Evolutionary conservation across 805 yeast genomes (phyloP).

Genomic region (Tetrapisispora arboricola): DNA sequence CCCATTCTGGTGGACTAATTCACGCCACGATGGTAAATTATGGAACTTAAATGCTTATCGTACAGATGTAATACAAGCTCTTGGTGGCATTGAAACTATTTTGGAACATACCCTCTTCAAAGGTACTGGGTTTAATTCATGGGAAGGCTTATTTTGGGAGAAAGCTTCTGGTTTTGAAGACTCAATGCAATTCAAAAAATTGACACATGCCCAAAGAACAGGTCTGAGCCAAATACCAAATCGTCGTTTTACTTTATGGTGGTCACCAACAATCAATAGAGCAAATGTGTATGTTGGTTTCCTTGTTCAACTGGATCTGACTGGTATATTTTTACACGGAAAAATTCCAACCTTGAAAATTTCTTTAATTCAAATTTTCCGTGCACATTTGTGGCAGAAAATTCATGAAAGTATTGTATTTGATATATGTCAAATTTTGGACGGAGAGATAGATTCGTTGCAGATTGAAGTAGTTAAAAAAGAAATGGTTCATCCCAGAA

Average conservation of each 20-base stretch:
- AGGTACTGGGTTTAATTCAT: slow-evolving; percentile 94
- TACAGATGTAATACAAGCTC: slow-evolving; percentile 91
- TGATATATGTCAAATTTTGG: slow-evolving; percentile 86
- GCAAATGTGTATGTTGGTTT: slow-evolving; percentile 98
- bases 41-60: slow-evolving; percentile 92
- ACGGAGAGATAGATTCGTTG: slow-evolving; percentile 71
- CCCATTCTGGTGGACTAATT: slow-evolving; percentile 95
- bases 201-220: slow-evolving; percentile 95
- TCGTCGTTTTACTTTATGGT: slow-evolving; percentile 94
- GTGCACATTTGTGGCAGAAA: slow-evolving; percentile 98
- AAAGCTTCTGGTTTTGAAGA: slow-evolving; percentile 96
- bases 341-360: slow-evolving; percentile 95
- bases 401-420: slow-evolving; percentile 92
- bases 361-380: slow-evolving; percentile 87
- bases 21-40: slow-evolving; percentile 87
- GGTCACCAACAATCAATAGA: slow-evolving; percentile 98
- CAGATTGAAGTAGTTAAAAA: slow-evolving; percentile 82
- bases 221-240: slow-evolving; percentile 97
- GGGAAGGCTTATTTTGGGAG: slow-evolving; percentile 99
- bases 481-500: slow-evolving; percentile 91
- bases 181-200: slow-evolving; percentile 83
- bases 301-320: slow-evolving; percentile 86
- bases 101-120: slow-evolving; percentile 89
- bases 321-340: slow-evolving; percentile 96
- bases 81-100: slow-evolving; percentile 95